phyloP scores from a whole-genome alignment of 129 eudicot genomes.

The Flaveria bidentis region DNA sequence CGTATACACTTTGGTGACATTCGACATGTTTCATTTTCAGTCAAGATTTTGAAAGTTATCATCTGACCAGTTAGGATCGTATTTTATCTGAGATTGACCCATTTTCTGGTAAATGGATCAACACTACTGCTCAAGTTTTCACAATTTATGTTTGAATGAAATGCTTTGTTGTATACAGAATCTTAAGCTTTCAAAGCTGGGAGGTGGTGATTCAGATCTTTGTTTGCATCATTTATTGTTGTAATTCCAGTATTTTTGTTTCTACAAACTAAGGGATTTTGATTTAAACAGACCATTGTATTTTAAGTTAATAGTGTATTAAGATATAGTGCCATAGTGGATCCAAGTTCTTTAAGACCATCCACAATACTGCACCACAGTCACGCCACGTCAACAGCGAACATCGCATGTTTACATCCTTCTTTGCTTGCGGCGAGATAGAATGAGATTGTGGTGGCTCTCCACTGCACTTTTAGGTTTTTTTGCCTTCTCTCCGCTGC shows the following conservation, averaged over 20 bases:
- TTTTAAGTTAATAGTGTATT: no score
- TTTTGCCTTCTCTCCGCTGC: no score
- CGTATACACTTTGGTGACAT: background rate
- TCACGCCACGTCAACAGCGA: no score
- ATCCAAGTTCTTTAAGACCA: no score
- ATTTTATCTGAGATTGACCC: background rate
- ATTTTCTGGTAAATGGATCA: slow-evolving; percentile 15
- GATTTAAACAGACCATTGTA: no score
- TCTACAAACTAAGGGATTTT: no score
- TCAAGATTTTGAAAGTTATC: background rate
- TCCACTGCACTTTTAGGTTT: no score
- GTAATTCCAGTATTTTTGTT: slow-evolving; percentile 16
- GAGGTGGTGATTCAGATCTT: slow-evolving; percentile 19
- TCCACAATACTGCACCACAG: no score
- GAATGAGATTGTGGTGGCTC: no score
- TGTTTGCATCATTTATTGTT: slow-evolving; percentile 28
- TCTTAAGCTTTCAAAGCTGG: slow-evolving; percentile 14
- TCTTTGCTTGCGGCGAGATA: no score
- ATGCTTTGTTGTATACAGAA: slow-evolving; percentile 13
- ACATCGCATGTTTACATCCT: no score
- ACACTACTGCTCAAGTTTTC: background rate
- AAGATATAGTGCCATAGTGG: no score
- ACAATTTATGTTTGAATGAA: background rate
- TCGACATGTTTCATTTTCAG: background rate
- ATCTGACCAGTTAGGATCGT: background rate